phyloP scores from a whole-genome alignment of 176 grass and related monocot genomes.

The Paspalum vaginatum region DNA sequence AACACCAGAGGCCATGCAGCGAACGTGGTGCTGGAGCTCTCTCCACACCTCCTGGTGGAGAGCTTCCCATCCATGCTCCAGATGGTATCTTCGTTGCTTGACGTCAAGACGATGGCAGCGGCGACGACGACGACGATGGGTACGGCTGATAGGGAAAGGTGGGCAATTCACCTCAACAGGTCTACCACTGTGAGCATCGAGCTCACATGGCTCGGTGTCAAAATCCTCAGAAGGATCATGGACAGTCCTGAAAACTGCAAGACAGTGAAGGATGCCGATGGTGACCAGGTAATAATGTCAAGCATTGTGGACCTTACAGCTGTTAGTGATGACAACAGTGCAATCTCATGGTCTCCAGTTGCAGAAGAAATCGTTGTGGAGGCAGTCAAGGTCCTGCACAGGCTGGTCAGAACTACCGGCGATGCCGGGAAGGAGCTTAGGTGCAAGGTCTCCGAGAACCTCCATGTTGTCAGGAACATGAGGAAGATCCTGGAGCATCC shows the following conservation, averaged over 20 bases:
- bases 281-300: neutral
- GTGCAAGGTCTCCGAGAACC: neutral
- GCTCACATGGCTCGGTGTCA: conserved; percentile 2
- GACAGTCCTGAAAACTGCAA: neutral
- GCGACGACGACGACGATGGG: neutral
- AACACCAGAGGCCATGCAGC: neutral
- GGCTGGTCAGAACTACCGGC: neutral
- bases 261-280: neutral
- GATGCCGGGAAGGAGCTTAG: neutral
- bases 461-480: conserved; percentile 6
- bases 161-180: too few relatives aligned
- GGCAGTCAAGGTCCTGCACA: neutral
- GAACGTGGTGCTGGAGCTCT: neutral
- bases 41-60: neutral
- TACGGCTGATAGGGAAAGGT: too few relatives aligned
- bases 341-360: conserved; percentile 1
- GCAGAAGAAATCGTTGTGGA: neutral
- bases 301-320: conserved; percentile 4
- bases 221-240: neutral
- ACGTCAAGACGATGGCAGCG: neutral
- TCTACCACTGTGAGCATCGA: neutral
- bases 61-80: neutral
- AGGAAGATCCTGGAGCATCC: conserved; percentile 3
- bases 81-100: neutral
- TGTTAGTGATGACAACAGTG: neutral